Base-by-base conservation (phyloP, 495 filamentous ascomycete genomes). In the Aspergillus nanangensis region DNA sequence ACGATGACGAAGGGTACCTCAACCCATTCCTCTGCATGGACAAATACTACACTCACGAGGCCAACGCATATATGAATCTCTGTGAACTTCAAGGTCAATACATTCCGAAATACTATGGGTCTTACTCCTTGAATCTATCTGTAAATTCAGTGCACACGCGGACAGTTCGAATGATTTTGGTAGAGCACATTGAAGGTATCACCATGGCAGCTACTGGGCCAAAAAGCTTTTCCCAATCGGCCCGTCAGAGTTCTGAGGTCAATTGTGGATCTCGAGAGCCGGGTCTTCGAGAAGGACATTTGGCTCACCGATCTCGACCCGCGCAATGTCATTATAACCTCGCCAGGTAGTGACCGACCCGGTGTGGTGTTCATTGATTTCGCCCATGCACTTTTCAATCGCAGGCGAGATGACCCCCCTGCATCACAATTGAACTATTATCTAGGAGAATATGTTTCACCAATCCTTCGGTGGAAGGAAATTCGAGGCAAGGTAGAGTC, bases 11-110 rank as follows among this genome's bases (percentile, higher is more conserved):
- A 29, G 52, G 48, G 19, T 21, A 50, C 23, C 41, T 55, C 45
- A 41, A 63, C 36, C 52, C 53, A 22, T 65, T 63, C 24, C 48
- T 50, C 33, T 50, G 50, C 47, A 51, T 52, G 35, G 57, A 63
- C 39, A 39, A 53, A 36, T 38, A 54, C 36, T 65, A 65, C 40
- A 55, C 54, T 15, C 58, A 55, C 38, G 57, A 63, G 46, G 52
- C 48, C 38, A 51, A 51, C 25, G 50, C 52, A 32, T 65, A 63
- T 47, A 38, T 14, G 4, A 24, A 15, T 29, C 50, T 63, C 4
- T 39, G 18, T 18, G 44, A 45, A 29, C 38, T 58, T 20, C 54
- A 63, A 39, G 44, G 57, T 13, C 31, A 20, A 15, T 18, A 34
- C 10, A 53, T 61, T 19, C 52, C 58, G 14, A 48, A 31, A 36